Base-by-base conservation (phyloP, 2,329 filamentous ascomycete genomes). In the Neonectria faginata region DNA sequence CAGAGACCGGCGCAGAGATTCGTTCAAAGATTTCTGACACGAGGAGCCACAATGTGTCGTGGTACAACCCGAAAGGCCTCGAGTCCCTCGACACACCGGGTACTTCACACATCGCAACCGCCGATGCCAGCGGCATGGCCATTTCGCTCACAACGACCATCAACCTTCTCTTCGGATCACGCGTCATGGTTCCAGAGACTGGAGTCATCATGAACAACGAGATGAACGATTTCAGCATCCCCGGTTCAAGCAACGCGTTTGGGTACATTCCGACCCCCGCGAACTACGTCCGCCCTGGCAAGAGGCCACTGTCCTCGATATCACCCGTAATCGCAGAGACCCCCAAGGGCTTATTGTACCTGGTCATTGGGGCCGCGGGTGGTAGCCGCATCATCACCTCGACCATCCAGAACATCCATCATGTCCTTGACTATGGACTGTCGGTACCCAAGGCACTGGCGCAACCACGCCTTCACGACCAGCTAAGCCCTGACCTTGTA, bases 361-460 rank as follows among this genome's bases (percentile, higher is more conserved):
- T 94, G 64, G 84, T 90, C 18, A 88, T 92, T 0, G 93, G 93
- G 3, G 88, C 92, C 0, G 93, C 94, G 0, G 94, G 94, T 1
- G 94, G 94, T 0, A 93, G 90, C 45, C 85, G 92, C 3, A 97
- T 97, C 77, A 95, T 93, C 73, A 97, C 93, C 0, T 82, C 92
- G 3, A 42, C 39, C 8, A 18, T 42, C 39, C 39, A 42, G 39
- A 20, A 18, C 10, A 42, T 42, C 8, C 39, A 18, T 9, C 7
- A 42, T 4, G 39, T 42, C 8, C 39, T 42, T 18, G 39, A 42
- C n/a, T 18, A 42, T 8, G 36, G 39, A 11, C 1, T 20, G n/a
- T 42, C n/a, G 3, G 8, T 20, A 20, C 7, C 39, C n/a, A n/a
- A 42, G n/a, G 91, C 93, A 0, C 79, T 97, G 0, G 86, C 85